phyloP scores from a whole-genome alignment of 2,329 filamentous ascomycete genomes.

The Pseudogymnoascus sp. region DNA sequence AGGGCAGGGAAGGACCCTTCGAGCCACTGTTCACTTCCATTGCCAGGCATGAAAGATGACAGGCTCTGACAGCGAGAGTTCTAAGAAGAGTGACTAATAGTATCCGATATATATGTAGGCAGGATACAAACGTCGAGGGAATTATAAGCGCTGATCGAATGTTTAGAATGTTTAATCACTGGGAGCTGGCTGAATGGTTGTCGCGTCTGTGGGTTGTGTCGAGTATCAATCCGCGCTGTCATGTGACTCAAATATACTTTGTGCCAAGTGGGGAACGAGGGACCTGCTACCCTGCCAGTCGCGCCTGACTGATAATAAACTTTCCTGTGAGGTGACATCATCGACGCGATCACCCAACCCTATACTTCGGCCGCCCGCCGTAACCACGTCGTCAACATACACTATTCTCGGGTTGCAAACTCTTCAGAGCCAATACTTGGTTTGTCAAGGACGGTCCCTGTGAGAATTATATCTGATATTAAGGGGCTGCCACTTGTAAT shows the following conservation, averaged over 20 bases:
- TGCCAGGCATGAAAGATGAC: neutral
- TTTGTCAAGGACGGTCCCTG: neutral
- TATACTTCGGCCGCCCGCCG: neutral
- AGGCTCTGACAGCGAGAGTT: neutral
- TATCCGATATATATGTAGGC: neutral
- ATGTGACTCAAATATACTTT: neutral
- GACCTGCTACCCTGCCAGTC: neutral
- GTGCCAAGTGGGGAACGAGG: neutral
- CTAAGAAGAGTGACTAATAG: neutral
- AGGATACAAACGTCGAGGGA: neutral
- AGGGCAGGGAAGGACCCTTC: slow-evolving; percentile 1
- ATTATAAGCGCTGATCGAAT: neutral
- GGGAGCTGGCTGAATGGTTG: neutral
- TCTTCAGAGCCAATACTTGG: neutral
- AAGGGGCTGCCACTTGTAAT: neutral
- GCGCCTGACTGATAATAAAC: neutral
- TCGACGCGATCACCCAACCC: neutral
- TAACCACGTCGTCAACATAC: neutral
- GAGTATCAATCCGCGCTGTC: neutral
- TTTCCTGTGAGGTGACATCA: neutral
- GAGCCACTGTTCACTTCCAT: slow-evolving; percentile 1
- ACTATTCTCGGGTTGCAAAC: neutral
- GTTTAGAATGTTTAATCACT: neutral
- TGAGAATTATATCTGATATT: neutral
- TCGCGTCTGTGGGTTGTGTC: neutral